These are phyloP conservation scores for Penicillium taxi DNA, from an alignment of 495 filamentous ascomycete species.

Conservation along the genomic window DNA sequence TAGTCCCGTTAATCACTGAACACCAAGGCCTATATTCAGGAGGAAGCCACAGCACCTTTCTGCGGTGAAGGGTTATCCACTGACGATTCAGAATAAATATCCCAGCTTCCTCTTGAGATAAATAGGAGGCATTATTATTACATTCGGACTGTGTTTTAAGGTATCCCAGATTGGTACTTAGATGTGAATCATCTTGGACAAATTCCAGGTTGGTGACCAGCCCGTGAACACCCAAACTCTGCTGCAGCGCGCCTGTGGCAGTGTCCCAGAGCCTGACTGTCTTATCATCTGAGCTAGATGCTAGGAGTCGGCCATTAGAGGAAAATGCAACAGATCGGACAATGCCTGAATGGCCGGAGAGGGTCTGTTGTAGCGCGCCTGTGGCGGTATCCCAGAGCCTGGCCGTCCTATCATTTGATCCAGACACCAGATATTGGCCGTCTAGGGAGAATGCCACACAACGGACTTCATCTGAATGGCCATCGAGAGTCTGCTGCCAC, in stretches of 20 bases:
- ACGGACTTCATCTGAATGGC: neutral
- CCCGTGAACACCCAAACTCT: too few species aligned
- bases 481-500: slow-evolving; percentile 6
- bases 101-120: too few species aligned
- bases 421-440: neutral
- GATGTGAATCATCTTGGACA: too few species aligned
- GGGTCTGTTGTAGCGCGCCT: slow-evolving; percentile 11
- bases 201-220: too few species aligned
- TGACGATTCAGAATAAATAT: too few species aligned
- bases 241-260: slow-evolving; percentile 7
- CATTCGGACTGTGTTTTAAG: too few species aligned
- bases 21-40: neutral
- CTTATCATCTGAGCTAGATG: slow-evolving; percentile 12
- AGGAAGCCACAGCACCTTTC: slow-evolving; percentile 6
- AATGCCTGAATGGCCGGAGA: slow-evolving; percentile 8
- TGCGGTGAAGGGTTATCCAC: neutral
- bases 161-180: too few species aligned
- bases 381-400: slow-evolving; percentile 3
- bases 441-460: neutral
- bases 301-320: slow-evolving; percentile 26
- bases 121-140: too few species aligned
- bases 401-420: neutral
- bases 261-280: slow-evolving; percentile 19
- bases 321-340: slow-evolving; percentile 9
- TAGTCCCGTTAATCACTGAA: neutral